phyloP scores from a whole-genome alignment of 202 grass and related monocot species.

The Setaria italica region DNA sequence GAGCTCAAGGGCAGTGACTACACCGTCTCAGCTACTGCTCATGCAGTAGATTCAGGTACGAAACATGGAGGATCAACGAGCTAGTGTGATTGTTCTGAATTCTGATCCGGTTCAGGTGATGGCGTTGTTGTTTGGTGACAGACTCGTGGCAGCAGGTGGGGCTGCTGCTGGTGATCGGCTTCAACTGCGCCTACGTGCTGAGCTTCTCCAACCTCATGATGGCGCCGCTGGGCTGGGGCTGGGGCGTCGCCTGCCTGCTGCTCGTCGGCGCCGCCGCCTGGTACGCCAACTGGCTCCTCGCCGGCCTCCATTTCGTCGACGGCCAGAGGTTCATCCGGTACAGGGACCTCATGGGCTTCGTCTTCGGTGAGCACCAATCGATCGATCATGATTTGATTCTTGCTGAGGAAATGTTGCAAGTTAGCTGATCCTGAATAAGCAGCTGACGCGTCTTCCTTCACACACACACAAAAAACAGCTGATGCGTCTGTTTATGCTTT shows the following conservation, averaged over 20 bases:
- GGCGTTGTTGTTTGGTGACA: background rate
- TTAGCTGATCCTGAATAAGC: slow-evolving; percentile 1
- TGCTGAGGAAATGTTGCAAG: background rate
- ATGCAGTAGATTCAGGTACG: slow-evolving; percentile 61
- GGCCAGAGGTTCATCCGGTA: slow-evolving; percentile 82
- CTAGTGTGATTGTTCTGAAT: background rate
- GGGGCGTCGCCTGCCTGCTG: slow-evolving; percentile 68
- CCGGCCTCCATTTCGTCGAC: slow-evolving; percentile 71
- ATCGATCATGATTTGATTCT: background rate
- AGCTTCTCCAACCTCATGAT: slow-evolving; percentile 95
- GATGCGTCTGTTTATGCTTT: background rate
- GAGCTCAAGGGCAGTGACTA: slow-evolving; percentile 42
- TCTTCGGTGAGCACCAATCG: slow-evolving; percentile 58
- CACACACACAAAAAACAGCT: background rate
- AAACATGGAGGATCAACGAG: background rate
- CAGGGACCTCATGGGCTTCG: slow-evolving; percentile 85
- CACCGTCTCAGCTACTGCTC: slow-evolving; percentile 55
- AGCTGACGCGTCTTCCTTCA: background rate
- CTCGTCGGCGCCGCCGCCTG: slow-evolving; percentile 56
- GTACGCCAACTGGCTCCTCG: slow-evolving; percentile 87
- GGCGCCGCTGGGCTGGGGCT: slow-evolving; percentile 76
- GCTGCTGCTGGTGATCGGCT: slow-evolving; percentile 68
- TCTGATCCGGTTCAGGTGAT: background rate
- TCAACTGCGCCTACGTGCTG: slow-evolving; percentile 93
- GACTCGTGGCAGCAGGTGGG: slow-evolving; percentile 92